Evolutionary conservation across 352 stramenopile genomes (phyloP), one percentile per base, ranked within the genome.

Genomic region (Pythium volutum): DNA sequence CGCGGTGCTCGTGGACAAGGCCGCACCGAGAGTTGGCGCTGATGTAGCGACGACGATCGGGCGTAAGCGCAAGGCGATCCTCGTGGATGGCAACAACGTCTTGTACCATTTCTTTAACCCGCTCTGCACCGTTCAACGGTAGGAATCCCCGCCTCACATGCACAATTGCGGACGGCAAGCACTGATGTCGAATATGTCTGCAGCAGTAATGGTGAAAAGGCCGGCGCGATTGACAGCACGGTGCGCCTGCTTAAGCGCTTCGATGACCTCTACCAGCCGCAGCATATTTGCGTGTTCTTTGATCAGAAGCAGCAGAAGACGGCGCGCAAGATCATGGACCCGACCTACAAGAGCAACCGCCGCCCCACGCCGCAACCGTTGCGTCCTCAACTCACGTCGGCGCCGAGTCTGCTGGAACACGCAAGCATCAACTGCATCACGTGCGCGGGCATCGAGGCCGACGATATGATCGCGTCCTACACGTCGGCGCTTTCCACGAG

Each of bases 391-490:
- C 53, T 76, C 15, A 55, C 34, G 25, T 66, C 63, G 10, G 64
- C 60, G 14, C 36, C 38, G 15, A 55, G 20, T 31, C 25, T 71
- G 57, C 56, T 77, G 8, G 29, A 67, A 22, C 31, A 15, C 0
- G 42, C 67, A 16, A 62, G 56, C 11, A 31, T 77, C 10, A 67
- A 71, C n/a, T 69, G 59, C 33, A 68, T 77, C 27, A 54, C 62
- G 33, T 63, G 61, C 26, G 25, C 54, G 11, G 62, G 66, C n/a
- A 53, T 77, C 41, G 70, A 77, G 38, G 66, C 70, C 42, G 70
- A 77, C 50, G 70, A 77, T 29, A 36, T 77, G 43, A 74, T 77
- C 39, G 70, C 70, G 22, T 74, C 70, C 20, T 77, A 77, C 50
- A 53, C 66, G 3, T 61, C 67, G 18, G 39, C 46, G 23, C 59